Evolutionary conservation across 1,284 basidiomycete species (phyloP).

Genomic region (Dichomitus squalens): DNA sequence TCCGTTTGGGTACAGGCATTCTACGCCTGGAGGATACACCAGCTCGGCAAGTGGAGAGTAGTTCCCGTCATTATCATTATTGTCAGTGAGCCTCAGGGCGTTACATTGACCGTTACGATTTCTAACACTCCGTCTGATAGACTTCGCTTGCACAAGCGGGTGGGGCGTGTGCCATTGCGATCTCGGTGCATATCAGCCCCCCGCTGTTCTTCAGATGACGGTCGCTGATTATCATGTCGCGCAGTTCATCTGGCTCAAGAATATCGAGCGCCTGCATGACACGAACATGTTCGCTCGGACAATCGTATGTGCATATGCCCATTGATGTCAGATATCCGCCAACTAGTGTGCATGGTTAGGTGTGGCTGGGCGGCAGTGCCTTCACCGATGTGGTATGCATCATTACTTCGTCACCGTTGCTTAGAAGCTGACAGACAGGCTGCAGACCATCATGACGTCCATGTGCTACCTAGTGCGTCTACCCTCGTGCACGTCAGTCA

Average conservation of each 20-base stretch:
- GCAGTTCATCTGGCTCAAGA: slow-evolving; percentile 7
- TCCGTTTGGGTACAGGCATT: slow-evolving; percentile 9
- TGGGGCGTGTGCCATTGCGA: slow-evolving; percentile 7
- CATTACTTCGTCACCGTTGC: background rate
- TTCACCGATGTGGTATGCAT: slow-evolving; percentile 3
- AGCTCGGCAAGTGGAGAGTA: slow-evolving; percentile 3
- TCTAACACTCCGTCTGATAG: background rate
- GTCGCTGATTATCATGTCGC: background rate
- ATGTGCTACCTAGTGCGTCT: slow-evolving; percentile 4
- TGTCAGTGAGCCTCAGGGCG: background rate
- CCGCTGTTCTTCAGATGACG: background rate
- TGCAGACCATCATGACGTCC: slow-evolving; percentile 7
- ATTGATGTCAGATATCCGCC: background rate
- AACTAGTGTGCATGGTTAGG: no score
- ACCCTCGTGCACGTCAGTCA: background rate
- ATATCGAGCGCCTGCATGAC: slow-evolving; percentile 5
- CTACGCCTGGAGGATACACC: slow-evolving; percentile 9
- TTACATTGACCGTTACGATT: background rate
- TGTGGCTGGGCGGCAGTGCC: slow-evolving; percentile 9
- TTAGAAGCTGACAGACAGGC: background rate
- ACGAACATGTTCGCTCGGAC: slow-evolving; percentile 4
- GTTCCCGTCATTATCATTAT: slow-evolving; percentile 4
- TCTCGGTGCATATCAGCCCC: background rate
- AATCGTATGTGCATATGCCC: background rate
- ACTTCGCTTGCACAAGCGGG: slow-evolving; percentile 7